Evolutionary conservation across 768 basidiomycete genomes (phyloP), one percentile per base, ranked within the genome.

Genomic region (Leucocoprinus sp.): DNA sequence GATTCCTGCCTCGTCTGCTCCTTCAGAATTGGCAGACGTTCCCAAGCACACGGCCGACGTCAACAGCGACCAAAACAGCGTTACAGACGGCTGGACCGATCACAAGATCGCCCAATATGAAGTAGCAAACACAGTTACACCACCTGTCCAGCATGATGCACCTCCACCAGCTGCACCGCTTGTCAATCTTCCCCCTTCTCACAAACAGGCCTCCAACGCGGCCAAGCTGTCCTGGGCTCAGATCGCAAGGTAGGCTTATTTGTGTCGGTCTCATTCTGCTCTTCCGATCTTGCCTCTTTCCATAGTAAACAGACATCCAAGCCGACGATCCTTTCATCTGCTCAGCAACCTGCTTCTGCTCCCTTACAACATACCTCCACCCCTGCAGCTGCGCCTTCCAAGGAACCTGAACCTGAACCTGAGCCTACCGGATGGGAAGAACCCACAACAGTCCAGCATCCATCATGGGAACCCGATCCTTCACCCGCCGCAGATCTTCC

Each of bases 211-310:
- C 29, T 57, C 64, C 11, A 84, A 80, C 8, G 83, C 85, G 34
- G 78, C 36, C 6, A 87, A 88, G 66, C 62, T 85, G 49, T 89
- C 88, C 27, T 91, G 87, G 87, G 88, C 88, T 6, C 84, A 91
- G 56, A 71, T 91, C 58, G 87, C 88, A 51, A 71, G 81, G 86
- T 84, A 57, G 5, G 73, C 64, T 46, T 22, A 41, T 24, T 36
- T 50, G 18, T 37, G 11, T 9, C n/a, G n/a, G 5, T 31, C 31
- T 49, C 23, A 49, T 4, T 39, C 34, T 18, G n/a, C 23, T 34
- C 8, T 14, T 23, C 19, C 36, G n/a, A n/a, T 45, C 54, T 18
- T 43, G 39, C 47, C 42, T 37, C 37, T 19, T 21, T 24, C 41
- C 37, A 18, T 40, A 53, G 19, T 50, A 86, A 82, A 43, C 73